A percentile compares a stretch with the other conserved stretches of the same genome.
phyloP scores from a whole-genome alignment of 345 rosid genomes.

The Passiflora organensis region DNA sequence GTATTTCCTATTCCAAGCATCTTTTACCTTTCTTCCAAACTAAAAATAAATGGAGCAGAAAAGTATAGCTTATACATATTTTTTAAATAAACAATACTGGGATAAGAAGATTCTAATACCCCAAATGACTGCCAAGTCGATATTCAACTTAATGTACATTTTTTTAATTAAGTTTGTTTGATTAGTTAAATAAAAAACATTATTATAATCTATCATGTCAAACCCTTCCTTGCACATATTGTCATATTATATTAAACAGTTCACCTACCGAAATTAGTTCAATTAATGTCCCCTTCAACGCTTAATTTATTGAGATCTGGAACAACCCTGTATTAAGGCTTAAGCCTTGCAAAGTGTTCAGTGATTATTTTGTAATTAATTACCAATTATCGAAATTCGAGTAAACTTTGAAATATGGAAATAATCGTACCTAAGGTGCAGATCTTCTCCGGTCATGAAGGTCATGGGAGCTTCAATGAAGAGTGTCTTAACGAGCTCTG shows the following conservation, averaged over 20 bases:
- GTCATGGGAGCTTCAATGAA: conserved; percentile 90
- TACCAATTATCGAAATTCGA: neutral
- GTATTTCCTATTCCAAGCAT: neutral
- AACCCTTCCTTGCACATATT: neutral
- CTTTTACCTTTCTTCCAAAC: neutral
- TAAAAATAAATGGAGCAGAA: neutral
- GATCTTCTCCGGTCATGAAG: conserved; percentile 95
- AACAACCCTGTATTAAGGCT: neutral
- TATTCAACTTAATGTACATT: conserved; percentile 15
- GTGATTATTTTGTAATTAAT: neutral
- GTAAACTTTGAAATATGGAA: neutral
- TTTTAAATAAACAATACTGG: neutral
- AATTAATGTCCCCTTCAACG: conserved; percentile 3
- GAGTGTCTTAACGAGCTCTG: conserved; percentile 81
- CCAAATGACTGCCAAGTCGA: conserved; percentile 24
- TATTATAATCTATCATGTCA: neutral
- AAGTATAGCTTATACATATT: conserved; percentile 19
- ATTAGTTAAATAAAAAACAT: neutral
- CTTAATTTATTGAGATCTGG: neutral
- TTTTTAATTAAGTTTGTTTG: neutral
- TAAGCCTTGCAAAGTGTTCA: neutral
- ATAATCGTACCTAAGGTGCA: conserved; percentile 68
- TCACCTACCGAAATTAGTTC: conserved; percentile 25
- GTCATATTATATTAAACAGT: conserved; percentile 19
- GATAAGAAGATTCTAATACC: conserved; percentile 21